Base-by-base conservation (phyloP, 139 green algal species). In the Chara braunii region DNA sequence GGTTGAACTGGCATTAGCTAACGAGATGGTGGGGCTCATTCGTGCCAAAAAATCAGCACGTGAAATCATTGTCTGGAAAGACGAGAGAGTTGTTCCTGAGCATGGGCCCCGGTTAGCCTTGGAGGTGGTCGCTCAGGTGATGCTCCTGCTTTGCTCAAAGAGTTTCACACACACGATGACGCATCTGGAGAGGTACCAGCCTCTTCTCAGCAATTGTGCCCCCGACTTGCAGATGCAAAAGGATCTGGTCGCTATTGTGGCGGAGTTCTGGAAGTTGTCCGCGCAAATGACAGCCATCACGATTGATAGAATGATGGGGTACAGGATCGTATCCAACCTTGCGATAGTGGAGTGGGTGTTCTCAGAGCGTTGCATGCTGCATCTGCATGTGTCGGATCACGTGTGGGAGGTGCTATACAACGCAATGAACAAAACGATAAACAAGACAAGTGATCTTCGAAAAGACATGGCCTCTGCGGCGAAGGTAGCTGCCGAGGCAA, bases 101-200 rank as follows among this genome's bases (percentile, higher is more conserved):
- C 18, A 30, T 73, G 9, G 58, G 58, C 4, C 24, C 78, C 6
- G 74, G 9, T 11, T 22, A 2, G 56, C 82, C 51, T 31, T 89
- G 57, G 50, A 79, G 3, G 36, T 86, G 37, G 51, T 89, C 22
- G 64, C 72, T 50, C 81, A 80, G 5, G 80, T 75, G 30, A 50
- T 95, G 54, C 61, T 94, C 33, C 59, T 82, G 3, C 74, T 85
- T 6, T 87, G 89, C 2, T 69, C 79, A 64, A 95, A 95, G 79
- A 83, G 63, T 11, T 88, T 90, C 72, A 88, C 79, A 23, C 89
- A 95, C 77, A 81, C 85, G 54, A 66, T 87, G 42, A 88, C 84
- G 12, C 75, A 80, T 4, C 58, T 95, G 56, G 85, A 93, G 75
- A 78, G 89, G 1, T 94, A 92, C 75, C 58, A 65, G 22, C 53